Base-by-base conservation (phyloP, 1,284 basidiomycete genomes). In the Moniliophthora roreri region DNA sequence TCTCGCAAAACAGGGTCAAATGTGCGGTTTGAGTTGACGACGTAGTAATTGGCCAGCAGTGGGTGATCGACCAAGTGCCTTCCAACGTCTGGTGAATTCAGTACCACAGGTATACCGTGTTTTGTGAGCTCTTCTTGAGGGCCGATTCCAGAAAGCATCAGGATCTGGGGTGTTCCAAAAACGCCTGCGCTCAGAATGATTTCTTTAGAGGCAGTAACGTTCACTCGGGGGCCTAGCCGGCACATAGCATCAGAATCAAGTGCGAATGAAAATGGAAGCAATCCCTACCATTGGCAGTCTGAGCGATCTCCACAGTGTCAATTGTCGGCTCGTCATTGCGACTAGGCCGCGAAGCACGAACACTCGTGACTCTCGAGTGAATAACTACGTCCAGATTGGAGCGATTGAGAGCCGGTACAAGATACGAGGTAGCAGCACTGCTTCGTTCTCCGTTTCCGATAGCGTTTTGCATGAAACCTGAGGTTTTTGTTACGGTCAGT, bases 81-180 rank as follows among this genome's bases (percentile, higher is more conserved):
- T 16, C 73, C 73, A 36, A 71, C 48, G 37, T 10, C 11, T 6
- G 48, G 53, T n/a, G 21, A 58, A 50, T 62, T 57, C 11, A 63
- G 50, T 20, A 66, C 59, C 8, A 61, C 40, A 0, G 57, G 53
- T 50, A 71, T 67, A 20, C 67, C 66, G 11, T 65, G 58, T 10
- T 54, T 52, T 32, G 26, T 21, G 8, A 76, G 64, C 3, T 68
- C 60, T 9, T 44, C 45, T 34, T 53, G 49, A 55, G 63, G 58
- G 11, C 75, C 74, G 52, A 76, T 73, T 39, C 75, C 75, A 15
- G 69, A 71, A 23, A 70, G 66, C 52, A 71, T 62, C 23, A 74
- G 65, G 16, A 74, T 60, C 47, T 70, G 68, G 10, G 73, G 72
- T 4, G 65, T 62, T 6, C 54, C 59, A 20, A 72, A 58, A 1